Percentiles rank a stretch among this genome's conserved stretches.
These are phyloP conservation scores for Vanderwaltozyma tropicalis DNA, from an alignment of 805 yeast genomes.

Conservation along the genomic window DNA sequence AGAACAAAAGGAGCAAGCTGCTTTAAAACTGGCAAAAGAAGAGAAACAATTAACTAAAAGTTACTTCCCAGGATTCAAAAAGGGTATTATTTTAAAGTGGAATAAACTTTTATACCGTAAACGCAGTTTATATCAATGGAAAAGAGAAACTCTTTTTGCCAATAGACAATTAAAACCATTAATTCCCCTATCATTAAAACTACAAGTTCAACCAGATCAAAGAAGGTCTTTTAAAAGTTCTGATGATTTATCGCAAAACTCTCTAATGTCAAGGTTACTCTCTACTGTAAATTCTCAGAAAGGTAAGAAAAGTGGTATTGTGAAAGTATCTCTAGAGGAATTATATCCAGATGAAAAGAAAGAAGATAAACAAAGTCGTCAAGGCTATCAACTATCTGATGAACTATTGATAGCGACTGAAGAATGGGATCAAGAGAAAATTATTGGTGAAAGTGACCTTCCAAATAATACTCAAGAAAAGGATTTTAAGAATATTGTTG, in stretches of 20 bases:
- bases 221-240: slow-evolving; percentile 35
- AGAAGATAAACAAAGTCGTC: slow-evolving; percentile 11
- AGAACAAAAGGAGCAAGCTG: slow-evolving; percentile 5
- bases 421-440: slow-evolving; percentile 66
- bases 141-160: slow-evolving; percentile 11
- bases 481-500: background rate
- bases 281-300: slow-evolving; percentile 1
- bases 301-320: slow-evolving; percentile 13
- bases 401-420: slow-evolving; percentile 59
- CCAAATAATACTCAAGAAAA: background rate
- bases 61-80: slow-evolving; percentile 45
- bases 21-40: slow-evolving; percentile 20
- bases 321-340: slow-evolving; percentile 15
- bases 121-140: slow-evolving; percentile 40
- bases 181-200: slow-evolving; percentile 42
- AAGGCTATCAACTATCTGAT: slow-evolving; percentile 31
- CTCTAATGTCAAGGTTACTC: slow-evolving; percentile 1
- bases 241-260: slow-evolving; percentile 5
- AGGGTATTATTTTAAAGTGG: slow-evolving; percentile 42
- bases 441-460: slow-evolving; percentile 33
- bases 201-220: slow-evolving; percentile 47
- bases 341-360: slow-evolving; percentile 13
- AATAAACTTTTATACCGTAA: slow-evolving; percentile 43
- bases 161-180: slow-evolving; percentile 19
- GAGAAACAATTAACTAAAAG: slow-evolving; percentile 32